Conservation (phyloP, 768 basidiomycete species). For the Boletus edulis region DNA sequence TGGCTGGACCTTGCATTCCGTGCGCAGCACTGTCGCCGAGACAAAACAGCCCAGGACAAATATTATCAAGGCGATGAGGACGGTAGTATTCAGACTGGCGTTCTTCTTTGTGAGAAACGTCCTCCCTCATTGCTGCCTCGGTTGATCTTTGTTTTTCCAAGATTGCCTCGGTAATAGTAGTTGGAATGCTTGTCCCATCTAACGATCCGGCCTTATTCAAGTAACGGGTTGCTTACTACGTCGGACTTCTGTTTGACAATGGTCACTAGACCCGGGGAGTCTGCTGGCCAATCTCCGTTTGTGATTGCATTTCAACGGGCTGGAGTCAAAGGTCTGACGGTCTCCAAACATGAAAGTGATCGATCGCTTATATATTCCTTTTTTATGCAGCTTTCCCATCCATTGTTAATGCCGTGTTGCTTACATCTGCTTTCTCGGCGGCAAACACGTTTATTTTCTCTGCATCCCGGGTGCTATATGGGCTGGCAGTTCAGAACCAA, state of each 20-base stretch:
- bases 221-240: slow-evolving; percentile 14
- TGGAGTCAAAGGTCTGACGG: slow-evolving; percentile 55
- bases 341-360: slow-evolving; percentile 1
- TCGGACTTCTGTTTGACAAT: not conserved
- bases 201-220: slow-evolving; percentile 53
- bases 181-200: slow-evolving; percentile 78
- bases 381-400: slow-evolving; percentile 48
- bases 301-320: slow-evolving; percentile 77
- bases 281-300: slow-evolving; percentile 77
- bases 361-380: not conserved
- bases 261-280: slow-evolving; percentile 4
- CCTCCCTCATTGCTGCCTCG: not conserved
- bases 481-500: slow-evolving; percentile 46
- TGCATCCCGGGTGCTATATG: slow-evolving; percentile 44
- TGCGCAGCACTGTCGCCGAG: slow-evolving; percentile 66
- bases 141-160: slow-evolving; percentile 3
- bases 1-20: slow-evolving; percentile 3
- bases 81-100: slow-evolving; percentile 79
- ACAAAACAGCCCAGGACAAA: slow-evolving; percentile 76
- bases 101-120: slow-evolving; percentile 16
- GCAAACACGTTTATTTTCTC: slow-evolving; percentile 48
- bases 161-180: slow-evolving; percentile 40
- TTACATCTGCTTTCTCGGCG: slow-evolving; percentile 72
- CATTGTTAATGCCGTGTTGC: slow-evolving; percentile 70
- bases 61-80: slow-evolving; percentile 70